Evolutionary conservation across 176 grass and related monocot genomes (phyloP).

Genomic region (Alloteropsis semialata): DNA sequence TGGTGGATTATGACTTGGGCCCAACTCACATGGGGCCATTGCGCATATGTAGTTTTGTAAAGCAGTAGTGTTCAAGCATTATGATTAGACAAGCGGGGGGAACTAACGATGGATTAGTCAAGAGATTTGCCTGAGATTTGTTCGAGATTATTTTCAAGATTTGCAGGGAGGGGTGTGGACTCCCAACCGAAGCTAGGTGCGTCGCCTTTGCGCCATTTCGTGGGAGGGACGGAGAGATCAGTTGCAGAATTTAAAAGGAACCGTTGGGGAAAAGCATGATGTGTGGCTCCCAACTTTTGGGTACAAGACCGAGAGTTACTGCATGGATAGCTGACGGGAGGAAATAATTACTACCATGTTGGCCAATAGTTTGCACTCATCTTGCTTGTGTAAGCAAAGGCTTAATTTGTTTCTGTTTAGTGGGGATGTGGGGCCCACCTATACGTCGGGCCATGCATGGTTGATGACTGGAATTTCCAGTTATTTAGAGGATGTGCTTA

Average conservation of each 20-base stretch:
- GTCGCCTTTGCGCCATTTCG: neutral
- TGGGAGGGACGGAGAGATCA: neutral
- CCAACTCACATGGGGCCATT: conserved; percentile 43
- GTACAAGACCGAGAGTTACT: neutral
- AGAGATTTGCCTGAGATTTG: conserved; percentile 37
- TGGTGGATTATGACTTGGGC: conserved; percentile 41
- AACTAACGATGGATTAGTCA: conserved; percentile 34
- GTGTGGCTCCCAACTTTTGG: conserved; percentile 23
- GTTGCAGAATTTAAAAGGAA: neutral
- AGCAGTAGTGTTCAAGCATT: neutral
- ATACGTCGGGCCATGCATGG: neutral
- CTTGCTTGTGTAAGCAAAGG: neutral
- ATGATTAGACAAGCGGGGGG: conserved; percentile 13
- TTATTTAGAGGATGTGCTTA: neutral
- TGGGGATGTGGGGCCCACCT: neutral
- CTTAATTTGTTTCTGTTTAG: neutral
- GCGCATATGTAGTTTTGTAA: conserved; percentile 7
- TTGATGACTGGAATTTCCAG: neutral
- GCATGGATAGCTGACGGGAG: neutral
- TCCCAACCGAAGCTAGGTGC: conserved; percentile 28
- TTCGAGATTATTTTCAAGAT: neutral
- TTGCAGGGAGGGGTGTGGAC: conserved; percentile 19
- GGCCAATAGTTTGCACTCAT: neutral
- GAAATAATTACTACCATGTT: neutral
- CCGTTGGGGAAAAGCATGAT: neutral